Evolutionary conservation across 345 rosid genomes (phyloP).

Genomic region (Eucalyptus globulus): DNA sequence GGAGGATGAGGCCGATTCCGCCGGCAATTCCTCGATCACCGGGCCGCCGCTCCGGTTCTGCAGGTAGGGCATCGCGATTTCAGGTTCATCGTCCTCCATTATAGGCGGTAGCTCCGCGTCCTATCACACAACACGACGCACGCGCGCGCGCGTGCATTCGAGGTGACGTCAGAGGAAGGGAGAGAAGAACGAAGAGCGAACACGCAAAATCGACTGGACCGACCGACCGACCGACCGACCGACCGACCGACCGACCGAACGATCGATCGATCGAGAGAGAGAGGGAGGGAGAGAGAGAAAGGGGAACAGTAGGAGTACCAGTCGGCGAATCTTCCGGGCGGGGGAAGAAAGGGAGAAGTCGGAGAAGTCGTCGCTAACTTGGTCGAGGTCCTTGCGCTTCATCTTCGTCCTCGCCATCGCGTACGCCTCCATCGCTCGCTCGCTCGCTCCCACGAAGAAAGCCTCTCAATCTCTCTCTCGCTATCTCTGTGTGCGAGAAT

Average conservation of each 20-base stretch:
- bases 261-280: background rate
- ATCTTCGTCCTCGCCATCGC: slow-evolving; percentile 18
- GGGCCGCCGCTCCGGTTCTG: background rate
- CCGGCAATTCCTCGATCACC: background rate
- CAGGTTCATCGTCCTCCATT: slow-evolving; percentile 46
- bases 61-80: background rate
- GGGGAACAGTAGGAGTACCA: slow-evolving; percentile 15
- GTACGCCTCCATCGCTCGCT: background rate
- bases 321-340: slow-evolving; percentile 66
- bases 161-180: background rate
- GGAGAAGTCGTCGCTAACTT: slow-evolving; percentile 61
- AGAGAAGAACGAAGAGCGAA: background rate
- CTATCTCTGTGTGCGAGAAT: background rate
- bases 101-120: slow-evolving; percentile 48
- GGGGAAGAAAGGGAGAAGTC: slow-evolving; percentile 80
- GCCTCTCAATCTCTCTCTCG: background rate
- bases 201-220: background rate
- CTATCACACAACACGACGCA: background rate
- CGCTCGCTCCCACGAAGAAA: background rate
- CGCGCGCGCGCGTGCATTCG: background rate
- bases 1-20: background rate
- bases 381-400: slow-evolving; percentile 51
- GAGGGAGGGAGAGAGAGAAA: background rate
- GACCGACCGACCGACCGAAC: background rate
- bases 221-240: background rate